Percentiles rank a stretch among this genome's conserved stretches.
These are phyloP conservation scores for Umbellularia californica DNA, from an alignment of 164 flowering plant species.

Conservation along the genomic window DNA sequence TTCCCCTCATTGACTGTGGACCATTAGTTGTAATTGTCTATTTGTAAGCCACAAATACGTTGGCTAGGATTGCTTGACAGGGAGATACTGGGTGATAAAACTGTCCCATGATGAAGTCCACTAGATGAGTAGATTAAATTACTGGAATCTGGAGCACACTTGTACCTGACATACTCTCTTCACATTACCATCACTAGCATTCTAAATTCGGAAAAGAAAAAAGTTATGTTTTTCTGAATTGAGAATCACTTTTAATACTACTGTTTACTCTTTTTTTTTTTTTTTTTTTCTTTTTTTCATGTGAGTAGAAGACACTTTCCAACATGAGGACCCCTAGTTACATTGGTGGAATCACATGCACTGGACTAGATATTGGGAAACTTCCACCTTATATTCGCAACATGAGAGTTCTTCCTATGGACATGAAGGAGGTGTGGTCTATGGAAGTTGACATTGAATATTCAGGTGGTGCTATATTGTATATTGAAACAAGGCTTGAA, in stretches of 20 bases:
- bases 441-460: slow-evolving; percentile 84
- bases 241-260: background rate
- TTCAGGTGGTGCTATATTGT: slow-evolving; percentile 63
- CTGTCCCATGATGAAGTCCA: background rate
- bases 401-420: slow-evolving; percentile 77
- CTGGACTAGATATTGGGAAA: slow-evolving; percentile 54
- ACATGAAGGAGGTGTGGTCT: slow-evolving; percentile 82
- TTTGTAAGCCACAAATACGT: background rate
- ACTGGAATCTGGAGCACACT: too few relatives aligned
- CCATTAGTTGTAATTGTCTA: too few relatives aligned
- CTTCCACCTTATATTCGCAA: slow-evolving; percentile 76
- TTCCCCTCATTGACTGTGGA: too few relatives aligned
- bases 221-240: background rate
- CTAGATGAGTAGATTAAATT: background rate
- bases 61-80: background rate
- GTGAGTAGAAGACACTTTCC: slow-evolving; percentile 63
- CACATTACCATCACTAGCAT: too few relatives aligned
- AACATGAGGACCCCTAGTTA: slow-evolving; percentile 79
- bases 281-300: background rate
- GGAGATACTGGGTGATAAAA: background rate
- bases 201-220: background rate
- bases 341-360: slow-evolving; percentile 74
- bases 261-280: background rate
- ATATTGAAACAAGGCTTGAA: slow-evolving; percentile 81
- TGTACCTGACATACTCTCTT: too few relatives aligned